phyloP scores from a whole-genome alignment of 805 yeast species.

The Teunomyces tritomae region DNA sequence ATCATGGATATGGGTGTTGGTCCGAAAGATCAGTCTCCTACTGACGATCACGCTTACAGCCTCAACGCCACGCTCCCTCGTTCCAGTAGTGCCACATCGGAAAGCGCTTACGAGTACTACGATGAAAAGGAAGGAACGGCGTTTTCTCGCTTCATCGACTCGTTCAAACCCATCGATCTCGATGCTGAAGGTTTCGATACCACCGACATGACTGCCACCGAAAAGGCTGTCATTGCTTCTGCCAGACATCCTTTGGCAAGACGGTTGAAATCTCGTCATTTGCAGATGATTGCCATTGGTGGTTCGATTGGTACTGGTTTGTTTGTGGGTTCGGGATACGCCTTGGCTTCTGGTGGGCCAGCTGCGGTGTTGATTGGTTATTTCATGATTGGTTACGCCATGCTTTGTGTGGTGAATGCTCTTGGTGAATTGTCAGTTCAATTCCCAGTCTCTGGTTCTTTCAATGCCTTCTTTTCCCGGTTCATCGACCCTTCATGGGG shows the following conservation, averaged over 20 bases:
- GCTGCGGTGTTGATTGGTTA: constrained; percentile 28
- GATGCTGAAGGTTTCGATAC: constrained; percentile 26
- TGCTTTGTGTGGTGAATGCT: constrained; percentile 31
- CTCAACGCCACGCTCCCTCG: constrained; percentile 9
- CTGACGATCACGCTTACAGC: constrained; percentile 11
- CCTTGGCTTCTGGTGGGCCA: constrained; percentile 34
- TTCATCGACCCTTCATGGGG: constrained; percentile 57
- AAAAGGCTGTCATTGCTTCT: constrained; percentile 38
- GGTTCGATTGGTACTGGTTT: constrained; percentile 84
- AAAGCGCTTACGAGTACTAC: constrained; percentile 10
- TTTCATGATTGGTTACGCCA: constrained; percentile 19
- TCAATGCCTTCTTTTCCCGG: constrained; percentile 48
- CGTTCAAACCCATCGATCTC: constrained; percentile 37
- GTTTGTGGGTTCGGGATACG: constrained; percentile 46
- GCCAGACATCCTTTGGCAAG: constrained; percentile 43
- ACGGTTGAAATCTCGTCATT: constrained; percentile 47
- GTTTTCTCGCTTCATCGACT: constrained; percentile 25
- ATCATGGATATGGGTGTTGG: constrained; percentile 4
- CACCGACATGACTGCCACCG: constrained; percentile 35
- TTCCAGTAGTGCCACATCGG: constrained; percentile 3
- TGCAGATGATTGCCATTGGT: constrained; percentile 76
- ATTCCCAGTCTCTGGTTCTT: constrained; percentile 54
- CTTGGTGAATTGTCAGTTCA: constrained; percentile 54
- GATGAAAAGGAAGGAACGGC: constrained; percentile 14
- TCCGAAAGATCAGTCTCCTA: background rate